Base-by-base conservation (phyloP, 2,329 filamentous ascomycete genomes). In the Cercospora sesami region DNA sequence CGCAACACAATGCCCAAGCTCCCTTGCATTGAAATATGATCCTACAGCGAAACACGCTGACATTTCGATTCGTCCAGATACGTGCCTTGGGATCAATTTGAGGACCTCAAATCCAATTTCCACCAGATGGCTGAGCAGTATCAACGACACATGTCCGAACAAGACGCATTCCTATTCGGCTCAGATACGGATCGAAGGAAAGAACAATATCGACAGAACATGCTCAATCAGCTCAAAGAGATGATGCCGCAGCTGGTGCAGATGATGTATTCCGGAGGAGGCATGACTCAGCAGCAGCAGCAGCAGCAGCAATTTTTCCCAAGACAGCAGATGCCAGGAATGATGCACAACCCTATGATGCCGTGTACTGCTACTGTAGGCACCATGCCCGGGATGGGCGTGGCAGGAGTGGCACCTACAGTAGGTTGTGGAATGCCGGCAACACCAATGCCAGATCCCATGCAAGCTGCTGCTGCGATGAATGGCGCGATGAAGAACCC, bases 191-290 rank as follows among this genome's bases (percentile, higher is more conserved):
- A 75, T 64, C 60, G 67, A 14, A 69, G 69, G 57, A 72, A 73
- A 66, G 73, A 74, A 57, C 68, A 68, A 62, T 74, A 73, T 48
- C 66, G 71, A 61, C 59, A 71, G 51, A 70, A 69, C 31, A 69
- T 75, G 72, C 39, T 75, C 31, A 74, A 70, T 63, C 73, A 67
- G 18, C 39, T 75, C 30, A 70, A 72, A 64, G 73, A 74, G 60
- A 68, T 74, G 65, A 63, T 72, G 64, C 74, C 74, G 55, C 70
- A 72, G 67, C 55, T 74, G 63, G 64, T 59, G 26, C 69, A 70
- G 60, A 69, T 73, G 73, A 68, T 70, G 51, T 36, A 23, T 28
- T 30, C 53, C 23, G 53, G 31, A 53, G 21, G 33, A 62, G 62
- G 48, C 2, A 59, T 60, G 55, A 21, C 30, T 9, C 55, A 48